These are phyloP conservation scores for Exophiala lecanii-corni DNA, from an alignment of 2,329 filamentous ascomycete genomes.

Conservation along the genomic window DNA sequence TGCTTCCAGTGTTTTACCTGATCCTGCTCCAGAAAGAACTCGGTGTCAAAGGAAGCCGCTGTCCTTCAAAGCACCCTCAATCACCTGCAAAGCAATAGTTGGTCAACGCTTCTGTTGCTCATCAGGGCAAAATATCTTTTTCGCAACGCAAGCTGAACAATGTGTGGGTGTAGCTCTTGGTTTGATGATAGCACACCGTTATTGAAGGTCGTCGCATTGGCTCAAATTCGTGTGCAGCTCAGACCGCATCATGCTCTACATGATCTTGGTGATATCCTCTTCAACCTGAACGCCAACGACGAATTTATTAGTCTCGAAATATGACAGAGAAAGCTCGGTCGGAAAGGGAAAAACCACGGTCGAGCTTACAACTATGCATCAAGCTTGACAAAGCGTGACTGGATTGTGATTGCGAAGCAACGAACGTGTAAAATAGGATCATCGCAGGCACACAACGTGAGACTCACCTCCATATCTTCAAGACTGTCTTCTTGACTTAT, in stretches of 20 bases:
- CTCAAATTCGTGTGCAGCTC: background rate
- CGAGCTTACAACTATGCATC: too few species aligned
- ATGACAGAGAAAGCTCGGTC: slow-evolving; percentile 3
- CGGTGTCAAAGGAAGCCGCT: slow-evolving; percentile 8
- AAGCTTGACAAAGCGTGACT: too few species aligned
- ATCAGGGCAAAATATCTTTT: too few species aligned
- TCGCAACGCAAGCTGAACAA: too few species aligned
- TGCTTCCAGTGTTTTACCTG: background rate
- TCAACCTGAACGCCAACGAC: slow-evolving; percentile 61
- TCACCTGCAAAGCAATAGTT: slow-evolving; percentile 13
- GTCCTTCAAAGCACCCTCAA: slow-evolving; percentile 17
- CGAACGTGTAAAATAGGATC: too few species aligned
- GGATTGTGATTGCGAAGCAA: too few species aligned
- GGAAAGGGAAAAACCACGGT: too few species aligned
- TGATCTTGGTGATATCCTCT: slow-evolving; percentile 86
- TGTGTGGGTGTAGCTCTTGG: too few species aligned
- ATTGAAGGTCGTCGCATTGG: background rate
- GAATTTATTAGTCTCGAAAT: slow-evolving; percentile 26
- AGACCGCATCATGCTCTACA: slow-evolving; percentile 50
- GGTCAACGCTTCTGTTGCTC: slow-evolving; percentile 12
- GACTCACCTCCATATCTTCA: slow-evolving; percentile 97
- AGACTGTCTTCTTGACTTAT: slow-evolving; percentile 96
- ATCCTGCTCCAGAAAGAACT: background rate
- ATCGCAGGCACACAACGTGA: too few species aligned
- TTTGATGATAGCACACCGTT: slow-evolving; percentile 4